These are phyloP conservation scores for Aspergillus indologenus DNA, from an alignment of 495 filamentous ascomycete genomes.

Conservation along the genomic window DNA sequence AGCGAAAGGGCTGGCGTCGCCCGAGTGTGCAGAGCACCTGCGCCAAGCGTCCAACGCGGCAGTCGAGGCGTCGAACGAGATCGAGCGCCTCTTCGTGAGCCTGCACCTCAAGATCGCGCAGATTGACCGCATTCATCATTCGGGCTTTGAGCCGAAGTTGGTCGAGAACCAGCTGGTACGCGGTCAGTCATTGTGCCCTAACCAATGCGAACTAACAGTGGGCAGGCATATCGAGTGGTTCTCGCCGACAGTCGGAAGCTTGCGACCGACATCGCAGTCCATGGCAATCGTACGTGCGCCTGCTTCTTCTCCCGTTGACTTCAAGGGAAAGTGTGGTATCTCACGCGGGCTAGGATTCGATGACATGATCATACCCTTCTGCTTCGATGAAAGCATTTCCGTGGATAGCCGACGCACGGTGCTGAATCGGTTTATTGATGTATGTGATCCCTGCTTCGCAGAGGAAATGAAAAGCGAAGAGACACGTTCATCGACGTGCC, in stretches of 20 bases:
- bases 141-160: neutral
- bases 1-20: neutral
- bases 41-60: neutral
- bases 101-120: neutral
- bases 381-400: neutral
- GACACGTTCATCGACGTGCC: neutral
- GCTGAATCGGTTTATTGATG: neutral
- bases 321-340: neutral
- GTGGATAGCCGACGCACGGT: neutral
- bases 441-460: too few relatives aligned
- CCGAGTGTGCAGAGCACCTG: neutral
- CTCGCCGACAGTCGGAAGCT: neutral
- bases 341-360: neutral
- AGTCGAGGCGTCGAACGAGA: neutral
- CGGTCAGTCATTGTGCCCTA: neutral
- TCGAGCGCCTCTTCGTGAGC: neutral
- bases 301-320: neutral
- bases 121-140: neutral
- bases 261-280: neutral
- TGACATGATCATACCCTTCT: neutral
- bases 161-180: neutral
- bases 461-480: too few relatives aligned
- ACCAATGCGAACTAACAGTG: neutral
- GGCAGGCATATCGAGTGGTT: neutral
- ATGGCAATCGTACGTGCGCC: neutral